These are phyloP conservation scores for Colletotrichum sp. DNA, from an alignment of 2,329 filamentous ascomycete species.

Conservation along the genomic window DNA sequence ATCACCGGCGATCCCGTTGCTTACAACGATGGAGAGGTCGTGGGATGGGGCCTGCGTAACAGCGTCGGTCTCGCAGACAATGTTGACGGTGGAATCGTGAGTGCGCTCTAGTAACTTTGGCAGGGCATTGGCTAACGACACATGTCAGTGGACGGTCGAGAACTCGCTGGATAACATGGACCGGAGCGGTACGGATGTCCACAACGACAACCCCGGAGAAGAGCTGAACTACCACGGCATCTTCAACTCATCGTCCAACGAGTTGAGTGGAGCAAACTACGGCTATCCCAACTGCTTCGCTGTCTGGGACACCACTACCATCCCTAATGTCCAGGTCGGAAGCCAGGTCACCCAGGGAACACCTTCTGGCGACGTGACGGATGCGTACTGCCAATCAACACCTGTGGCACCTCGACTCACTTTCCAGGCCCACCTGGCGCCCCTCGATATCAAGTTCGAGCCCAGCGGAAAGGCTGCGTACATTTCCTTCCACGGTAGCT, in stretches of 20 bases:
- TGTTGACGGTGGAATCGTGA: slow-evolving; percentile 50
- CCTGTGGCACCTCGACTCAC: slow-evolving; percentile 59
- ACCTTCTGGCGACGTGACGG: slow-evolving; percentile 26
- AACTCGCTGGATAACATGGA: slow-evolving; percentile 72
- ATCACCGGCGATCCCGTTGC: slow-evolving; percentile 39
- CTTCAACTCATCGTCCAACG: slow-evolving; percentile 42
- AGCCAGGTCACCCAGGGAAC: slow-evolving; percentile 52
- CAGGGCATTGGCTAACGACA: neutral
- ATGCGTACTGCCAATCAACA: slow-evolving; percentile 41
- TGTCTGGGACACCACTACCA: slow-evolving; percentile 58
- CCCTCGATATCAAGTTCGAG: slow-evolving; percentile 74
- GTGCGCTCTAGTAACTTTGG: neutral
- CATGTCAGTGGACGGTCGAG: slow-evolving; percentile 61
- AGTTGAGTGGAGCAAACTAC: slow-evolving; percentile 33
- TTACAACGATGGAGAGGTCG: slow-evolving; percentile 52
- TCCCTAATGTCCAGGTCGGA: slow-evolving; percentile 48
- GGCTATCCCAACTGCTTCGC: slow-evolving; percentile 55
- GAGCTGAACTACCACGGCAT: slow-evolving; percentile 77
- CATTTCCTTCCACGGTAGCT: slow-evolving; percentile 77
- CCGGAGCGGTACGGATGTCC: slow-evolving; percentile 64
- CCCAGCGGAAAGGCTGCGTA: slow-evolving; percentile 63
- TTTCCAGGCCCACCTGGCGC: slow-evolving; percentile 71
- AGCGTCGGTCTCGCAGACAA: slow-evolving; percentile 73
- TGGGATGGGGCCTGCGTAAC: slow-evolving; percentile 76
- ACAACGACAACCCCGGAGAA: slow-evolving; percentile 74